phyloP scores from a whole-genome alignment of 495 filamentous ascomycete genomes.

The Aspergillus panamensis region DNA sequence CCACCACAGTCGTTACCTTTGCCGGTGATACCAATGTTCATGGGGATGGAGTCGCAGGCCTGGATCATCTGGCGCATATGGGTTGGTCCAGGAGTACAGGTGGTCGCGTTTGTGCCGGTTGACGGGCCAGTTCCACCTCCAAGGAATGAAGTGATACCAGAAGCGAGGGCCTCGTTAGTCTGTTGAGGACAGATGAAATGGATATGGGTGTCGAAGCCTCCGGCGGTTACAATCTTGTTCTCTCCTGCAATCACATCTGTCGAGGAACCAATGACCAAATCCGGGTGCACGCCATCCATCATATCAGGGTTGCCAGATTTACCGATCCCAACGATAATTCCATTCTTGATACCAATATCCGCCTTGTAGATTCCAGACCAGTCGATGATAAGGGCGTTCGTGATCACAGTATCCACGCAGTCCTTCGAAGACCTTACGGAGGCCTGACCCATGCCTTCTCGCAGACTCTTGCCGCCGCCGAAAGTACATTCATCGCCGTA shows the following conservation, averaged over 20 bases:
- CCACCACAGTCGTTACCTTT: slow-evolving; percentile 90
- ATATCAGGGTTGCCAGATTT: slow-evolving; percentile 97
- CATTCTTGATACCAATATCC: slow-evolving; percentile 91
- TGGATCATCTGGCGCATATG: slow-evolving; percentile 93
- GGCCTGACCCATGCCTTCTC: slow-evolving; percentile 96
- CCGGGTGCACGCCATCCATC: slow-evolving; percentile 80
- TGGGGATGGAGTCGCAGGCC: slow-evolving; percentile 77
- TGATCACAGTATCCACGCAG: slow-evolving; percentile 81
- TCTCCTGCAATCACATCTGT: slow-evolving; percentile 97
- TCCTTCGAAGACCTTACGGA: slow-evolving; percentile 67
- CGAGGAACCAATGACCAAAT: slow-evolving; percentile 81
- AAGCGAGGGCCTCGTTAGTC: slow-evolving; percentile 76
- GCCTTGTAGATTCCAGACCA: slow-evolving; percentile 95
- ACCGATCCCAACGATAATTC: slow-evolving; percentile 84
- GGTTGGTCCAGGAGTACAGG: slow-evolving; percentile 82
- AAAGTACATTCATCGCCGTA: slow-evolving; percentile 97
- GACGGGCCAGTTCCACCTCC: slow-evolving; percentile 94
- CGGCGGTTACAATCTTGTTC: slow-evolving; percentile 87
- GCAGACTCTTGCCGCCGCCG: slow-evolving; percentile 89
- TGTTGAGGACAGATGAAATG: slow-evolving; percentile 98
- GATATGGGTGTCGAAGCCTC: slow-evolving; percentile 89
- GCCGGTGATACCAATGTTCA: slow-evolving; percentile 92
- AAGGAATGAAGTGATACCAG: slow-evolving; percentile 88
- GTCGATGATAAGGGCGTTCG: slow-evolving; percentile 90
- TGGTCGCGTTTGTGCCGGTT: slow-evolving; percentile 92